phyloP scores from a whole-genome alignment of 768 basidiomycete species.

The Nidula microcarpa region DNA sequence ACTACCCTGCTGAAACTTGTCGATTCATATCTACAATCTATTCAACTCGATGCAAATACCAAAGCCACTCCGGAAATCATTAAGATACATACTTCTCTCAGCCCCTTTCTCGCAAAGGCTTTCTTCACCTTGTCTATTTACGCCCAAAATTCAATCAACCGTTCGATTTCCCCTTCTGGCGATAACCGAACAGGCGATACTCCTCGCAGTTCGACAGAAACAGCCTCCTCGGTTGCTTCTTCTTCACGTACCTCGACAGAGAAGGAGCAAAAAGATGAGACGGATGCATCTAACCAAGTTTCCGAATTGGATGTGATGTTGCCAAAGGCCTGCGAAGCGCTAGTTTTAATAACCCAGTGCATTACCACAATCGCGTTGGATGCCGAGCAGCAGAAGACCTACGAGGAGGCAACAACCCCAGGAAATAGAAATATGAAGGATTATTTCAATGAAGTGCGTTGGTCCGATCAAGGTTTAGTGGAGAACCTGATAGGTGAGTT shows the following conservation, averaged over 20 bases:
- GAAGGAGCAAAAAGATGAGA: slow-evolving; percentile 2
- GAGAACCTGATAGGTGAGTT: slow-evolving; percentile 58
- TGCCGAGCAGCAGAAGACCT: slow-evolving; percentile 34
- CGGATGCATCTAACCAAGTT: not conserved
- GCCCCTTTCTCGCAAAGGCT: slow-evolving; percentile 55
- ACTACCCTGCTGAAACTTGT: slow-evolving; percentile 84
- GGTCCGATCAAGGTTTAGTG: slow-evolving; percentile 41
- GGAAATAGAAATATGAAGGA: slow-evolving; percentile 27
- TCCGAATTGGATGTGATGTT: slow-evolving; percentile 63
- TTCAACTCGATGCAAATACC: slow-evolving; percentile 25
- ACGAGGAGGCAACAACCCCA: slow-evolving; percentile 10
- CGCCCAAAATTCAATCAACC: slow-evolving; percentile 48
- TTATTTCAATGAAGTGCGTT: slow-evolving; percentile 41
- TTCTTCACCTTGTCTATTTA: slow-evolving; percentile 64
- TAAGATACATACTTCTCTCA: slow-evolving; percentile 38
- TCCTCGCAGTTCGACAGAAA: not conserved
- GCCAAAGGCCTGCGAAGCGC: slow-evolving; percentile 76
- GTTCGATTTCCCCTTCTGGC: slow-evolving; percentile 31
- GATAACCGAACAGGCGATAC: slow-evolving; percentile 7
- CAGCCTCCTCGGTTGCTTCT: not conserved
- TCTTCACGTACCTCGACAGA: slow-evolving; percentile 3
- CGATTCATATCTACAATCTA: slow-evolving; percentile 76
- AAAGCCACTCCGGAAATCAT: slow-evolving; percentile 24
- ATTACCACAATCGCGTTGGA: slow-evolving; percentile 62
- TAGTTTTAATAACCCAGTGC: slow-evolving; percentile 77